Base-by-base conservation (phyloP, 495 filamentous ascomycete genomes). In the Penicillium taxi region DNA sequence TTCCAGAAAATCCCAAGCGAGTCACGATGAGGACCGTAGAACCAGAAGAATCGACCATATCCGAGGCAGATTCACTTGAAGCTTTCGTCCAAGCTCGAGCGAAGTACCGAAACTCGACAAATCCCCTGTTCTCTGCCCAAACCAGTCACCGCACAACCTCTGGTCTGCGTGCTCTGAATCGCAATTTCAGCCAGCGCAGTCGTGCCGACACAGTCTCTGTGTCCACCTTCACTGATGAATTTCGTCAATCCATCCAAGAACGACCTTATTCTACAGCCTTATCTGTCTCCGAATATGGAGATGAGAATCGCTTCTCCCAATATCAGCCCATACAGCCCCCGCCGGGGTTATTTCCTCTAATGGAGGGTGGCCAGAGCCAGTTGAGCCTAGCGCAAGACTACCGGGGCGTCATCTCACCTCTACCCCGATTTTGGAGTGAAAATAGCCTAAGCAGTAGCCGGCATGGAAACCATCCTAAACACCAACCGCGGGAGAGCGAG, bases 1-100 rank as follows among this genome's bases (percentile, higher is more conserved):
- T 56, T 21, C 47, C 48, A 1, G 58, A 67, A 7, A 54, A 55
- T 34, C 26, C 50, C 9, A 63, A 58, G 21, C 56, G 63, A 21
- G 39, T 59, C 32, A 67, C 59, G 1, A 23, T 69, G 15, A 50
- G 53, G 22, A 43, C 61, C 1, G 55, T 66, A 8, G 60, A 64
- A 30, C 55, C 52, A 4, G 56, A 59, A 34, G 54, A 55, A 24
- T 50, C 59, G 9, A 56, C 49, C 16, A 51, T 60, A 18, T 65
- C 65, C n/a, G 65, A 67, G 26, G 47, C 59, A 1, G 63, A 64
- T 34, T 69, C 65, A 4, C 39, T 69, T 7, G 63, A 69, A 35
- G 65, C 65, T 2, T 69, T 69, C 39, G 62, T 69, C 5, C 63
- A 69, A 41, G 58, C 55, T 33, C 61, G 65, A 0, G 65, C 65